Evolutionary conservation across 2,329 filamentous ascomycete species (phyloP), one percentile per base, ranked within the genome.

Genomic region (Cadophora sp.): DNA sequence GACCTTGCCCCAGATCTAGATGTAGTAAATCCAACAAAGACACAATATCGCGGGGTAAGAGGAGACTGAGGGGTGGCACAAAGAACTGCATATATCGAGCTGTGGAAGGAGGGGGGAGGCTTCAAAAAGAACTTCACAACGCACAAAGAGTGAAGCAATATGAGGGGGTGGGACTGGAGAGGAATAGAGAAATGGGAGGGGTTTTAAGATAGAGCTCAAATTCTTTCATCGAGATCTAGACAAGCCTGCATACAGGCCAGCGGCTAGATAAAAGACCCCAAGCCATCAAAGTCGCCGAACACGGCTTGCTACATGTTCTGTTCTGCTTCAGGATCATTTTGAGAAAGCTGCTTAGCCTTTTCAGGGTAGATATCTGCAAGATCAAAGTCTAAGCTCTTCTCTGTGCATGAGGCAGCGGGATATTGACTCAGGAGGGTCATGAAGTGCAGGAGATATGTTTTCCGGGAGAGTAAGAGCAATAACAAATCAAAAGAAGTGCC

Each of bases 281-380:
- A 58, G 33, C 39, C n/a, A 43, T 58, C 7, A 11, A 18, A 22
- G 20, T 27, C 33, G 7, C n/a, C 13, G 20, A 58, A 6, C 13
- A 43, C 6, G 4, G 55, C 41, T 6, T 58, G n/a, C 20, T 39
- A 41, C n/a, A 33, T 20, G 24, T 39, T 39, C 13, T 22, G 13
- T 43, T 20, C 55, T 43, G 36, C 36, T 58, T 20, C n/a, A 43
- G 8, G 6, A 27, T n/a, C 30, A 18, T 3, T 22, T 27, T 8
- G n/a, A 36, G 11, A 11, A 16, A 50, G 1, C 18, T 48, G 20
- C 48, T 59, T 64, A 64, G 62, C 62, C 51, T 56, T 7, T 58
- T 64, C 27, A 33, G 39, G 41, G 51, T 59, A 16, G 27, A 48
- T 30, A 16, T 50, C 24, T 27, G 62, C 30, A 7, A 50, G 62